Evolutionary conservation across 306 rosid species (phyloP).

Genomic region (Spatholobus suberectus): DNA sequence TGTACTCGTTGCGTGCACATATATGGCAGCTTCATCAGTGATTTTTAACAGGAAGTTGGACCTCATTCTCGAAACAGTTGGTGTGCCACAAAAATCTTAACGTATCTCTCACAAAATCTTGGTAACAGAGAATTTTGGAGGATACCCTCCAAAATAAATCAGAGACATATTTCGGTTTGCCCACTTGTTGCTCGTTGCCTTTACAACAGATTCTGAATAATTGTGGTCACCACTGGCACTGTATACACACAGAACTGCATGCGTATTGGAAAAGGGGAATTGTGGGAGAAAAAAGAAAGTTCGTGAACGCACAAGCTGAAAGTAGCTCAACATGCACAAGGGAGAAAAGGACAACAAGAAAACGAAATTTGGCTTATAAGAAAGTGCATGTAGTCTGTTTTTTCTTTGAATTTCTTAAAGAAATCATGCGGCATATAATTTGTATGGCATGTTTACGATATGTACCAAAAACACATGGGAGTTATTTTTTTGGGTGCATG

Average conservation of each 20-base stretch:
- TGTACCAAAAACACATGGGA: no score
- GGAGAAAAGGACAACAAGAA: not conserved
- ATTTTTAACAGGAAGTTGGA: not conserved
- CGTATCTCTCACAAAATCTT: constrained; percentile 14
- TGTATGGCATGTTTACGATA: no score
- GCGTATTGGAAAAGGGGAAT: no score
- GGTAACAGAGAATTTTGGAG: not conserved
- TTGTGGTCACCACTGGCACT: not conserved
- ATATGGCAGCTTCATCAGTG: not conserved
- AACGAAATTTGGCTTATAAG: not conserved
- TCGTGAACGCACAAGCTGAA: not conserved
- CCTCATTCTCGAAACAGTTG: not conserved
- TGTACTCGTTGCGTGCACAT: no score
- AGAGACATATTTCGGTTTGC: no score
- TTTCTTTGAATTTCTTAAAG: not conserved
- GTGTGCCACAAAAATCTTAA: not conserved
- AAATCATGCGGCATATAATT: not conserved
- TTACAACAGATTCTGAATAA: not conserved
- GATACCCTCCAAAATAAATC: not conserved
- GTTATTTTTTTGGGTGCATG: no score
- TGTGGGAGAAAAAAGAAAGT: not conserved
- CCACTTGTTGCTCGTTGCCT: no score
- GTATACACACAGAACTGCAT: no score
- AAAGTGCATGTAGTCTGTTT: not conserved
- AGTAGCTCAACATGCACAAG: not conserved